Evolutionary conservation across 768 basidiomycete species (phyloP).

Genomic region (Phylloporus sp.): DNA sequence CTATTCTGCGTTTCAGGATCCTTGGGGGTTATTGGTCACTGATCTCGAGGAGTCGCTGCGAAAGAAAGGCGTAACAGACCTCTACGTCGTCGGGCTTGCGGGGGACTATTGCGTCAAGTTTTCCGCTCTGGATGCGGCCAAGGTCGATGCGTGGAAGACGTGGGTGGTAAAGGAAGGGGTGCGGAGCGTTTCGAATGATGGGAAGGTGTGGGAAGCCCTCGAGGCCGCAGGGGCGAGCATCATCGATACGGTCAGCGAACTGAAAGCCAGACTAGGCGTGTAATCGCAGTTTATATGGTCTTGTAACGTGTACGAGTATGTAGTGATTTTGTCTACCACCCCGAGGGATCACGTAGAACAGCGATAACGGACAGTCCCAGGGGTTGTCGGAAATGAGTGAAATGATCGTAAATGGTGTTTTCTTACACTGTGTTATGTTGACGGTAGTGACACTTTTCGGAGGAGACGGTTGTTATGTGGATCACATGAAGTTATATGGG

Average conservation of each 20-base stretch:
- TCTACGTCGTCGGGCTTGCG: constrained; percentile 66
- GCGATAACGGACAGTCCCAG: too few relatives aligned
- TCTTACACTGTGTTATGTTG: too few relatives aligned
- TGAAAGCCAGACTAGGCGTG: constrained; percentile 23
- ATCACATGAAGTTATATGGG: too few relatives aligned
- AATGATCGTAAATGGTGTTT: too few relatives aligned
- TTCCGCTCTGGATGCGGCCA: constrained; percentile 50
- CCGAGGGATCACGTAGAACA: too few relatives aligned
- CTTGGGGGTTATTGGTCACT: constrained; percentile 44
- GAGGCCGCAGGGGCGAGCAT: constrained; percentile 32
- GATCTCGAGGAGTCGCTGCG: constrained; percentile 42
- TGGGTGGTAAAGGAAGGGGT: constrained; percentile 49
- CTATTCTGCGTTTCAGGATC: too few relatives aligned
- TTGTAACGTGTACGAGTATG: too few relatives aligned
- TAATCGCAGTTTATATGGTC: too few relatives aligned
- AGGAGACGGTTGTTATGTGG: too few relatives aligned
- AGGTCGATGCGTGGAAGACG: constrained; percentile 41
- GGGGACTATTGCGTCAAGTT: constrained; percentile 74
- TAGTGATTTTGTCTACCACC: too few relatives aligned
- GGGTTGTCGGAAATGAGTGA: too few relatives aligned
- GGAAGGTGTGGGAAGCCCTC: constrained; percentile 36
- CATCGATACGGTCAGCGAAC: constrained; percentile 26
- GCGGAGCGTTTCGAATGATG: constrained; percentile 35
- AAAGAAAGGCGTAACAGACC: constrained; percentile 43
- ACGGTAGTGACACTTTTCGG: too few relatives aligned